Conservation (phyloP, 805 yeast genomes). For the Schizosaccharomyces osmophilus region DNA sequence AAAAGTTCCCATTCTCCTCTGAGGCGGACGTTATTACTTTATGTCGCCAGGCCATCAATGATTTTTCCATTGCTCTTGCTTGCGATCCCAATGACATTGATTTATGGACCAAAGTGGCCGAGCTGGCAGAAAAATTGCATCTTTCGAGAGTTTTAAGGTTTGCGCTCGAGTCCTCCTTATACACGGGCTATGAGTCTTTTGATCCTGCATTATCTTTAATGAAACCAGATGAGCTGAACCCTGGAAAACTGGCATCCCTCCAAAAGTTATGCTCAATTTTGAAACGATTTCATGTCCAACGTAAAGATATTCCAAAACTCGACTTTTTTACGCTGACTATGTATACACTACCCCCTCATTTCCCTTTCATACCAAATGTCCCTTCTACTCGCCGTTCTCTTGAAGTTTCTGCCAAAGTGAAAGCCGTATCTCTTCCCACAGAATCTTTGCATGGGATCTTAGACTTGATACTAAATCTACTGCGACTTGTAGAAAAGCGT, state of each 20-base stretch:
- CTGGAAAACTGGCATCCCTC: background rate
- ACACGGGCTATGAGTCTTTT: background rate
- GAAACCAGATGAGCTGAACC: background rate
- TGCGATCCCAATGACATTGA: conserved; percentile 10
- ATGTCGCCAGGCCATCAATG: conserved; percentile 22
- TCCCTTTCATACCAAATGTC: background rate
- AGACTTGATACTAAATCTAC: background rate
- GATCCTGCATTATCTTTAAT: background rate
- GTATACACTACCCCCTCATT: background rate
- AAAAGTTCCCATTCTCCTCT: conserved; percentile 10
- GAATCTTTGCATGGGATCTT: background rate
- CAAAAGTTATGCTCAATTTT: background rate
- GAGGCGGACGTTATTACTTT: background rate
- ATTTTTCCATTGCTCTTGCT: conserved; percentile 32
- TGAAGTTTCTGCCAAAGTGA: background rate
- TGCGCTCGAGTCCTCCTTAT: background rate
- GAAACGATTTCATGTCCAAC: background rate
- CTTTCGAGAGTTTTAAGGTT: conserved; percentile 4
- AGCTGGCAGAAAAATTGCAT: conserved; percentile 2
- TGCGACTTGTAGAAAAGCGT: background rate
- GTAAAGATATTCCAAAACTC: background rate
- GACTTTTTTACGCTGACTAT: background rate
- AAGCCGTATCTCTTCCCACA: background rate
- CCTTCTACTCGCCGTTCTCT: background rate
- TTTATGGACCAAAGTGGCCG: conserved; percentile 18